phyloP scores from a whole-genome alignment of 495 filamentous ascomycete genomes.

The Parathielavia hyrcaniae region DNA sequence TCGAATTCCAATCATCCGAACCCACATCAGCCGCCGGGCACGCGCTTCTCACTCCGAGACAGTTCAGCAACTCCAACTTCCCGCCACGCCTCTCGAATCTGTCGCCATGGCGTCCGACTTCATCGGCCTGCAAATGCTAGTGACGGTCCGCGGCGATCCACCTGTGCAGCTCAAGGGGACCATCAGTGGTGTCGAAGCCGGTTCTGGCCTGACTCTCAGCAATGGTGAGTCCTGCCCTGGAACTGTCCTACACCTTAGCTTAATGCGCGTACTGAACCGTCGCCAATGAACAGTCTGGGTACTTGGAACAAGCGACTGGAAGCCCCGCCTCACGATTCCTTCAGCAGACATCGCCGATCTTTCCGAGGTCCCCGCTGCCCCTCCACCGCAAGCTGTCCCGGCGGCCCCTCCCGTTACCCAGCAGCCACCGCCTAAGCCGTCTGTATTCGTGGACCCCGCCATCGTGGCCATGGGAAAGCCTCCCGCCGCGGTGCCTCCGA shows the following conservation, averaged over 20 bases:
- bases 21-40: neutral
- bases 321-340: conserved; percentile 33
- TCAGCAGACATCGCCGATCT: conserved; percentile 39
- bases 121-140: conserved; percentile 70
- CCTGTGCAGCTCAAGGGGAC: conserved; percentile 62
- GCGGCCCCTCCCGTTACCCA: conserved; percentile 9
- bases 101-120: conserved; percentile 48
- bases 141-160: conserved; percentile 61
- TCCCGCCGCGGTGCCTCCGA: conserved; percentile 21
- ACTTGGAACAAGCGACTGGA: conserved; percentile 28
- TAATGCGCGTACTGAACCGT: neutral
- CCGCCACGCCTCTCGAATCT: neutral
- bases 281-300: conserved; percentile 23
- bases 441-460: conserved; percentile 49
- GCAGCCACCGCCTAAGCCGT: conserved; percentile 15
- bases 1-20: neutral
- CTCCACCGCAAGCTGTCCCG: conserved; percentile 10
- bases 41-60: neutral
- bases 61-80: neutral
- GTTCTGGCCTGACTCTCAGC: conserved; percentile 64
- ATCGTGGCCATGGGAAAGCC: conserved; percentile 46
- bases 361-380: conserved; percentile 24
- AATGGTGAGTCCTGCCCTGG: conserved; percentile 59
- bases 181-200: conserved; percentile 63
- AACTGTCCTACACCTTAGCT: neutral